Evolutionary conservation across 352 stramenopile genomes (phyloP), one percentile per base, ranked within the genome.

Genomic region (Phytophthora meadii): DNA sequence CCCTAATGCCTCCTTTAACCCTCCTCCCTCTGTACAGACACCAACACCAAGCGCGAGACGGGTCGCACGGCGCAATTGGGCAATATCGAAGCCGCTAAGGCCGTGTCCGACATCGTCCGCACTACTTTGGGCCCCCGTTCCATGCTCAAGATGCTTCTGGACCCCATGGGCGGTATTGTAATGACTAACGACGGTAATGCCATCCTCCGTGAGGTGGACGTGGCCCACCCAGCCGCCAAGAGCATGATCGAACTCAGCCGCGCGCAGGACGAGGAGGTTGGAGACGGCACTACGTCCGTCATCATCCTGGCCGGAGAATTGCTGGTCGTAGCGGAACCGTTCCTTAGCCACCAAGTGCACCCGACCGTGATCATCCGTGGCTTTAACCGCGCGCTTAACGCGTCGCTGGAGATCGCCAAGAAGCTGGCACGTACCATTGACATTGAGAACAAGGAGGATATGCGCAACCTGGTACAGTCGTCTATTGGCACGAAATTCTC

Each of bases 151-250:
- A 99, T 99, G 98, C 85, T 99, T 14, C 78, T 99, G 63, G 97
- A 99, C 88, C 97, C 97, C 27, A 99, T 99, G 97, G 98, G 98
- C 49, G 97, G 97, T 44, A 99, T 99, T 73, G 97, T 99, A 56
- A 98, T 99, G 78, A 99, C 98, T 44, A 99, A 99, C 79, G 98
- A 99, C 74, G 98, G 98, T 45, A 99, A 99, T 79, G 97, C 94
- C 58, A 99, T 99, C 66, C 83, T 99, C 27, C 92, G 98, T 24
- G 97, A 99, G 71, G 89, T 99, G 49, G 96, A 99, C 82, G 97
- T 99, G 44, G 97, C 90, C 14, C 97, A 99, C 81, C 97, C 97
- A 2, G 98, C 98, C 10, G 98, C 98, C 47, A 99, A 99, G 84
- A 98, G 91, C 74, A 99, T 99, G 97, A 99, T 99, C 79, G 98